A percentile compares a stretch with the other conserved stretches of the same genome.
These are phyloP conservation scores for Ascochyta koolunga DNA, from an alignment of 2,329 filamentous ascomycete genomes.

Conservation along the genomic window DNA sequence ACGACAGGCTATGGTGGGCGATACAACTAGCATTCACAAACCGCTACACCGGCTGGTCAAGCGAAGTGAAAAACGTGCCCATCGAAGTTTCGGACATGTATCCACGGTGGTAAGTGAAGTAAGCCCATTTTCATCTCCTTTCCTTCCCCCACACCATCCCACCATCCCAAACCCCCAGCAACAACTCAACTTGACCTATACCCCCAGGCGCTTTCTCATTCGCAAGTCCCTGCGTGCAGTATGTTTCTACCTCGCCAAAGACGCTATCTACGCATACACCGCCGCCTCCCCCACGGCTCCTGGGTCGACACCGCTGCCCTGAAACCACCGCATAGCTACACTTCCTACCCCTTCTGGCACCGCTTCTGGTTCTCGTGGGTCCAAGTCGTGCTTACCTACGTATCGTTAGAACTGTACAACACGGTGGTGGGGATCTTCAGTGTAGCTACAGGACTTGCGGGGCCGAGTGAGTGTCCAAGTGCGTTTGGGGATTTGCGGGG, in stretches of 20 bases:
- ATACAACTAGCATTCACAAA: slow-evolving; percentile 20
- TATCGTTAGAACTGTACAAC: slow-evolving; percentile 24
- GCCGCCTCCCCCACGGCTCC: slow-evolving; percentile 30
- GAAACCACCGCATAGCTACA: slow-evolving; percentile 7
- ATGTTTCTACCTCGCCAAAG: slow-evolving; percentile 22
- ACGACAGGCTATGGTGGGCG: slow-evolving; percentile 30
- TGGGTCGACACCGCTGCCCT: slow-evolving; percentile 23
- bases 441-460: slow-evolving; percentile 24
- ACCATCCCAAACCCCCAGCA: too few relatives aligned
- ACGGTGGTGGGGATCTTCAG: slow-evolving; percentile 17
- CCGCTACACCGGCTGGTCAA: slow-evolving; percentile 35
- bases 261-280: slow-evolving; percentile 22
- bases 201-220: slow-evolving; percentile 25
- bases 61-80: slow-evolving; percentile 36
- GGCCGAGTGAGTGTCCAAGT: slow-evolving; percentile 35
- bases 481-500: slow-evolving; percentile 28
- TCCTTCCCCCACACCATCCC: too few relatives aligned
- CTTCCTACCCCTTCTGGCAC: slow-evolving; percentile 13
- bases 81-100: slow-evolving; percentile 24
- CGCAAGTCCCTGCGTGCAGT: slow-evolving; percentile 22
- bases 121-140: not conserved
- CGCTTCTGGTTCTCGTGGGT: slow-evolving; percentile 26
- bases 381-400: slow-evolving; percentile 27
- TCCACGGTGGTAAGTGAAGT: slow-evolving; percentile 31
- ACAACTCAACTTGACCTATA: not conserved